Evolutionary conservation across 1,139 yeast genomes (phyloP).

Genomic region (Magnusiomyces magnusii): DNA sequence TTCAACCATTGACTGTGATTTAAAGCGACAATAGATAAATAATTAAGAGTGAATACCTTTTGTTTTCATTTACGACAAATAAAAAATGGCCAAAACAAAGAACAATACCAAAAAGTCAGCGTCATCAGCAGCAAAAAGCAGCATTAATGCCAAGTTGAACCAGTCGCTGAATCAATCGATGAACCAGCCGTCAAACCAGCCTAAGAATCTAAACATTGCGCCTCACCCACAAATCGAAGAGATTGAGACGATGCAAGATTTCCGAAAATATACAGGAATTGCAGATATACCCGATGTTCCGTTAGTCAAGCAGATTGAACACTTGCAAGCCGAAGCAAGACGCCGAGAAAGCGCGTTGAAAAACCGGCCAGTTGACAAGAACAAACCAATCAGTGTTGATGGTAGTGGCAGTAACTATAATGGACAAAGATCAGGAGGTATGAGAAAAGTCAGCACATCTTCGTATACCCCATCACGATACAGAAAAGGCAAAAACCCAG

Average conservation of each 20-base stretch:
- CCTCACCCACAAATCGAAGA: conserved; percentile 21
- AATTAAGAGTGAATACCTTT: too few relatives aligned
- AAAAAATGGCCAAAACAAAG: neutral
- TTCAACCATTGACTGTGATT: too few relatives aligned
- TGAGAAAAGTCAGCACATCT: neutral
- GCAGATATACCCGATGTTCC: conserved; percentile 25
- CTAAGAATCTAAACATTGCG: neutral
- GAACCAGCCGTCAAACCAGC: neutral
- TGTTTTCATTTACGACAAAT: too few relatives aligned
- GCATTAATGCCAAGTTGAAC: too few relatives aligned
- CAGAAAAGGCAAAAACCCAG: neutral
- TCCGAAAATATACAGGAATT: conserved; percentile 21
- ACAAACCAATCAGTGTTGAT: neutral
- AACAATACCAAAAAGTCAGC: neutral
- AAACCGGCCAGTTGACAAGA: neutral
- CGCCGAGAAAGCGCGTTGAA: neutral
- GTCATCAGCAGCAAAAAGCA: neutral
- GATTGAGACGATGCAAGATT: conserved; percentile 20
- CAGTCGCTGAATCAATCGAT: neutral
- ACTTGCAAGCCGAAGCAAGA: conserved; percentile 18
- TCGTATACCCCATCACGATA: neutral
- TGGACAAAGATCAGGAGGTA: neutral
- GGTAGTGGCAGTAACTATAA: neutral
- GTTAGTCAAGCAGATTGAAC: conserved; percentile 27
- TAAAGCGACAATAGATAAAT: too few relatives aligned